Percentiles rank a stretch among this genome's conserved stretches.
Conservation (phyloP, 306 rosid genomes). For the Prunus fruticosa region DNA sequence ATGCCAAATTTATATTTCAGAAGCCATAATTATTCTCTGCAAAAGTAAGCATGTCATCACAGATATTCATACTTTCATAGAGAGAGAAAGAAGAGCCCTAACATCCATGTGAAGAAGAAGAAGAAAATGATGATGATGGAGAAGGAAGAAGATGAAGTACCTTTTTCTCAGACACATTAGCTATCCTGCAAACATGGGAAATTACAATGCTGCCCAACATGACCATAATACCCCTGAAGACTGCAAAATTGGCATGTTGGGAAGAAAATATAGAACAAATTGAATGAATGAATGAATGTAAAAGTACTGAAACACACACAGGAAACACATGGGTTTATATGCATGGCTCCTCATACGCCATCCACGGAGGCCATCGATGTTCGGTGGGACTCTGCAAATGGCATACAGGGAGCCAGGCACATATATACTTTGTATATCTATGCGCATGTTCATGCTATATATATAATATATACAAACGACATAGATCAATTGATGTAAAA, state of each 20-base stretch:
- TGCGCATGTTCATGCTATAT: neutral
- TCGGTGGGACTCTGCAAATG: slow-evolving; percentile 78
- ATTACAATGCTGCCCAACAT: neutral
- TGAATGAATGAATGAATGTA: neutral
- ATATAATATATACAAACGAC: neutral
- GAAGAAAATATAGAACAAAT: neutral
- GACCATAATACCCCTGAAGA: neutral
- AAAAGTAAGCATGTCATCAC: neutral
- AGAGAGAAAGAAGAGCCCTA: neutral
- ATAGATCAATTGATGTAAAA: neutral
- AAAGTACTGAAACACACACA: neutral
- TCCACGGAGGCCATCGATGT: slow-evolving; percentile 73
- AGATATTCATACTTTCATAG: neutral
- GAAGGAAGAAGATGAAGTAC: neutral
- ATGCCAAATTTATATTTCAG: neutral
- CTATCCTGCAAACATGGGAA: neutral
- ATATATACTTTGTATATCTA: slow-evolving; percentile 27
- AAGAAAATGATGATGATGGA: neutral
- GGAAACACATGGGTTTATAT: slow-evolving; percentile 31
- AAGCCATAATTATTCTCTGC: neutral
- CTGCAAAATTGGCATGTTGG: neutral
- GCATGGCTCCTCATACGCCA: slow-evolving; percentile 99
- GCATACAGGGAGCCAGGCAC: slow-evolving; percentile 99
- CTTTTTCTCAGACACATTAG: neutral
- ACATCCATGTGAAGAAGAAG: neutral